Percentiles rank a stretch among this genome's conserved stretches.
Evolutionary conservation across 768 basidiomycete genomes (phyloP).

Genomic region (Crucibulum laeve): DNA sequence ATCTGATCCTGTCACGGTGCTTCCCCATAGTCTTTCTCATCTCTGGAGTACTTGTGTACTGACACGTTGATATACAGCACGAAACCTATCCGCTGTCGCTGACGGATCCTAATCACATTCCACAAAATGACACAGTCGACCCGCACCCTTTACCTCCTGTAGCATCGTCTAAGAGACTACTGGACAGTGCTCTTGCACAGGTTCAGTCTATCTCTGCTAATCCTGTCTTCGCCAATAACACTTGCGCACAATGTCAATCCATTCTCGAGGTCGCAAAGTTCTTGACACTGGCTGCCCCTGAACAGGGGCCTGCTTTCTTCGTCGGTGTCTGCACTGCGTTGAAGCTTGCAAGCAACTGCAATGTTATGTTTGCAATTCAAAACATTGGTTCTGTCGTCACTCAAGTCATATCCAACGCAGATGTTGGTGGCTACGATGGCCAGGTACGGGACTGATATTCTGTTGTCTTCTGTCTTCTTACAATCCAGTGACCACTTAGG

Average conservation of each 20-base stretch:
- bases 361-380: slow-evolving; percentile 38
- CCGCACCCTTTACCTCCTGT: slow-evolving; percentile 62
- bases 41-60: background rate
- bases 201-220: slow-evolving; percentile 51
- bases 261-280: slow-evolving; percentile 62
- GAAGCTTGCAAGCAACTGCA: slow-evolving; percentile 48
- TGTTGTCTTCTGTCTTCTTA: background rate
- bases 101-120: slow-evolving; percentile 60
- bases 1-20: slow-evolving; percentile 64
- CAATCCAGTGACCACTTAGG: slow-evolving; percentile 22
- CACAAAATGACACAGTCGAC: slow-evolving; percentile 53
- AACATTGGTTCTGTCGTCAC: slow-evolving; percentile 59
- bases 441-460: slow-evolving; percentile 37
- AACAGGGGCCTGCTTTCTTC: slow-evolving; percentile 51
- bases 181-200: slow-evolving; percentile 51
- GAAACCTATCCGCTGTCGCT: slow-evolving; percentile 53
- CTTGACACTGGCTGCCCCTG: slow-evolving; percentile 58
- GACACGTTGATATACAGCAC: slow-evolving; percentile 31
- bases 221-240: slow-evolving; percentile 46
- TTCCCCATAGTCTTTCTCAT: background rate
- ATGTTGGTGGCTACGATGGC: slow-evolving; percentile 70
- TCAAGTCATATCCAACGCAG: slow-evolving; percentile 67
- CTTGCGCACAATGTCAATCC: slow-evolving; percentile 58
- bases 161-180: slow-evolving; percentile 40
- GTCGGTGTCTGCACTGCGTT: slow-evolving; percentile 56